phyloP scores from a whole-genome alignment of 106 monocot species.

The Dendrobium chrysotoxum region DNA sequence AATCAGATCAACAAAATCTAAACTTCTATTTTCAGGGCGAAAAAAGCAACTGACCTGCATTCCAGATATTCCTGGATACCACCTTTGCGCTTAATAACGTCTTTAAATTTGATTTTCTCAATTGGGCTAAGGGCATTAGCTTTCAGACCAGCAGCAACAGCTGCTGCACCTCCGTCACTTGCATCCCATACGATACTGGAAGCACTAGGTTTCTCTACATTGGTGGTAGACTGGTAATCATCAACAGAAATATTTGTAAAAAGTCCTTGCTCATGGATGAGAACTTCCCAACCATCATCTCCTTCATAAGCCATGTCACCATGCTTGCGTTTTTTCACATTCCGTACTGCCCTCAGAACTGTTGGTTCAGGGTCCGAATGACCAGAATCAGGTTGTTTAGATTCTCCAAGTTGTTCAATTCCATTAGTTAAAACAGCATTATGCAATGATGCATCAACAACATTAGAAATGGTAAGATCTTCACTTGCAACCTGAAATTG shows the following conservation, averaged over 20 bases:
- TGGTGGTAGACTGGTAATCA: slow-evolving; percentile 26
- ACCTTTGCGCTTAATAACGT: slow-evolving; percentile 77
- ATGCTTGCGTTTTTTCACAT: slow-evolving; percentile 45
- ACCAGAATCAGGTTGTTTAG: slow-evolving; percentile 12
- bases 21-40: slow-evolving; percentile 5
- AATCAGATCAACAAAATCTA: not conserved
- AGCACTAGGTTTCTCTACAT: slow-evolving; percentile 24
- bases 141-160: slow-evolving; percentile 84
- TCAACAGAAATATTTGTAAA: slow-evolving; percentile 30
- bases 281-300: slow-evolving; percentile 80
- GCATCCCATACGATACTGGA: slow-evolving; percentile 18
- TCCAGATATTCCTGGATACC: slow-evolving; percentile 87
- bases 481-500: slow-evolving; percentile 6
- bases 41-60: slow-evolving; percentile 60
- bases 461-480: slow-evolving; percentile 8
- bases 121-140: slow-evolving; percentile 56
- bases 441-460: slow-evolving; percentile 4
- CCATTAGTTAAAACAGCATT: slow-evolving; percentile 1
- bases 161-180: slow-evolving; percentile 33
- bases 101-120: slow-evolving; percentile 93
- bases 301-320: slow-evolving; percentile 96
- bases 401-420: slow-evolving; percentile 11
- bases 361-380: slow-evolving; percentile 27
- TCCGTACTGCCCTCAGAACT: slow-evolving; percentile 26
- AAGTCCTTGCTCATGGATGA: slow-evolving; percentile 48